These are phyloP conservation scores for Amanita inopinata DNA, from an alignment of 768 basidiomycete genomes.

Conservation along the genomic window DNA sequence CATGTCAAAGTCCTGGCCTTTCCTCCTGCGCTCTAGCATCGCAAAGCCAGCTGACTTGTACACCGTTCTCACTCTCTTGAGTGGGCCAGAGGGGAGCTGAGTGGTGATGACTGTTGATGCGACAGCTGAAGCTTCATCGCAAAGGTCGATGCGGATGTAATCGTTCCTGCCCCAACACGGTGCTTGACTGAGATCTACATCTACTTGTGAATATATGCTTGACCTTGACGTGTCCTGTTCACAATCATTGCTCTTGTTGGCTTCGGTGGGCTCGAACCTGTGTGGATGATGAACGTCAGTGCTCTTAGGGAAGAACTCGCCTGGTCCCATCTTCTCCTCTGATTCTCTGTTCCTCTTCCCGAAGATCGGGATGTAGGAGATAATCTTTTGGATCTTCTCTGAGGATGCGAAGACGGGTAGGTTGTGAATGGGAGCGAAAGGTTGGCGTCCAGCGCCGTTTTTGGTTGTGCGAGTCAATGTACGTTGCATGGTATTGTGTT, in stretches of 20 bases:
- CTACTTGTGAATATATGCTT: not conserved
- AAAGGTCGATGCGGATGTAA: not conserved
- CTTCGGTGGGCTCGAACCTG: not conserved
- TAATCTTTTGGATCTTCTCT: not conserved
- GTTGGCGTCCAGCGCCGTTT: conserved; percentile 2
- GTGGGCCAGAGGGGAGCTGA: not conserved
- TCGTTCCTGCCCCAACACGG: too few species aligned
- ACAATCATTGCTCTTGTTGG: not conserved
- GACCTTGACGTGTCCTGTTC: not conserved
- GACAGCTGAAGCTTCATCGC: not conserved
- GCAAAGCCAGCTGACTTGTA: not conserved
- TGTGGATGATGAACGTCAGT: not conserved
- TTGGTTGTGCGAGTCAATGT: not conserved
- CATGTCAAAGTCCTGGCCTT: not conserved
- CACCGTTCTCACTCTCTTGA: conserved; percentile 4
- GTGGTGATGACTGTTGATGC: not conserved
- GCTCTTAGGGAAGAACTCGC: not conserved
- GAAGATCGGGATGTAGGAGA: not conserved
- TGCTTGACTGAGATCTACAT: not conserved
- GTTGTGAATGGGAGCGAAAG: conserved; percentile 4
- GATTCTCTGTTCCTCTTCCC: not conserved
- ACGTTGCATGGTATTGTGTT: not conserved
- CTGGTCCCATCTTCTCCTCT: not conserved
- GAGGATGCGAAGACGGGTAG: not conserved
- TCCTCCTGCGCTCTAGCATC: conserved; percentile 4